Percentiles rank a stretch among this genome's conserved stretches.
phyloP scores from a whole-genome alignment of 352 stramenopile species.

The Phytophthora cactorum region DNA sequence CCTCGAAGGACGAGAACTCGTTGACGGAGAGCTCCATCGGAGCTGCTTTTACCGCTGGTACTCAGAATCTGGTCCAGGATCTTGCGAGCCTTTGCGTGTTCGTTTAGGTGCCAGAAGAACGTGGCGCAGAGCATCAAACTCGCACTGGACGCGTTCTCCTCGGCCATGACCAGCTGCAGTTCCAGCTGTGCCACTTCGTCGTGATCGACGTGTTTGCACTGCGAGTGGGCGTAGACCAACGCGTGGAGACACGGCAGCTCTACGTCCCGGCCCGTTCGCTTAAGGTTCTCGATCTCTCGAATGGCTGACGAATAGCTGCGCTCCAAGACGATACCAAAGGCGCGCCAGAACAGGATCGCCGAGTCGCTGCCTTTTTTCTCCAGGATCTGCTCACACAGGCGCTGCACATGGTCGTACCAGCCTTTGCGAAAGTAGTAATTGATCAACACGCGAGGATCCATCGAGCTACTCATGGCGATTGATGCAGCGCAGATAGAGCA shows the following conservation, averaged over 20 bases:
- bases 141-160: slow-evolving; percentile 65
- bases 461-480: slow-evolving; percentile 1
- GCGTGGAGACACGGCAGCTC: slow-evolving; percentile 82
- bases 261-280: slow-evolving; percentile 72
- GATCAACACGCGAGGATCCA: slow-evolving; percentile 78
- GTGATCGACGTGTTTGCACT: slow-evolving; percentile 81
- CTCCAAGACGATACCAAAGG: slow-evolving; percentile 83
- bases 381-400: slow-evolving; percentile 79
- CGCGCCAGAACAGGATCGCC: slow-evolving; percentile 86
- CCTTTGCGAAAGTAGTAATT: slow-evolving; percentile 91
- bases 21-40: slow-evolving; percentile 42
- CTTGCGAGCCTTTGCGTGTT: slow-evolving; percentile 71
- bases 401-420: slow-evolving; percentile 88
- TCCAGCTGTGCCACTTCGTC: slow-evolving; percentile 82
- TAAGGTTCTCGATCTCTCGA: slow-evolving; percentile 85
- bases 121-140: slow-evolving; percentile 71
- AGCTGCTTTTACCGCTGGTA: slow-evolving; percentile 21
- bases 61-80: slow-evolving; percentile 67
- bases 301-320: slow-evolving; percentile 83
- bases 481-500: background rate
- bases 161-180: slow-evolving; percentile 80
- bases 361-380: slow-evolving; percentile 84
- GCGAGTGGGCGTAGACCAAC: slow-evolving; percentile 77
- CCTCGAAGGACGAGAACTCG: slow-evolving; percentile 68
- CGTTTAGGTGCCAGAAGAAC: slow-evolving; percentile 82